Base-by-base conservation (phyloP, 768 basidiomycete species). In the Flagelloscypha sp. region DNA sequence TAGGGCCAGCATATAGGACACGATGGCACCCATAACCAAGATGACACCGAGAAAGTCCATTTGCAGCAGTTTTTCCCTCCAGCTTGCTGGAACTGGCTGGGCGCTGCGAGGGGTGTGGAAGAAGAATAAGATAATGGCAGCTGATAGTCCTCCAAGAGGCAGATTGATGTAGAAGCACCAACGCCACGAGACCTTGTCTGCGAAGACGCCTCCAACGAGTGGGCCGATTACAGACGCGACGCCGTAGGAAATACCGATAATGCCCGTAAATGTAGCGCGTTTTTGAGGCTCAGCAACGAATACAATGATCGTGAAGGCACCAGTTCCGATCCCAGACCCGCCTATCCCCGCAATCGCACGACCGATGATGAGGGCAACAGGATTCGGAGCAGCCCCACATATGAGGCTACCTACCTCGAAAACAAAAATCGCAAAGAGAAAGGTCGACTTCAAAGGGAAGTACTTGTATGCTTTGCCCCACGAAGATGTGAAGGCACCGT, bases 11-110 rank as follows among this genome's bases (percentile, higher is more conserved):
- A 66, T 50, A 9, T 66, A 50, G 30, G 48, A 54, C 5, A 57
- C 61, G 25, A 64, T 46, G 10, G 51, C 34, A 3, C 25, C 54
- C 28, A 66, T 46, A 27, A 57, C 50, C n/a, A 66, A 50, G 15
- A 45, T 41, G 0, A 57, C 51, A 8, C 63, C 66, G 30, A 66
- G 7, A 50, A 52, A 64, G 41, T 68, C 64, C 32, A 66, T 47
- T 30, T 37, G 21, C 12, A 42, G 5, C 41, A 35, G 38, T n/a
- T 37, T 38, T 22, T 45, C 39, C 27, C 37, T 4, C 22, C n/a
- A 23, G 8, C 35, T 30, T 6, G 38, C 33, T n/a, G 34, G 19
- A 4, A n/a, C 18, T 1, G 34, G 34, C 18, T 40, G 33, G 5
- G 38, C 16, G 5, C 33, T 35, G 13, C 33, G 27, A 5, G 33